phyloP scores from a whole-genome alignment of 2,329 filamentous ascomycete species.

The Aspergillus flavus region DNA sequence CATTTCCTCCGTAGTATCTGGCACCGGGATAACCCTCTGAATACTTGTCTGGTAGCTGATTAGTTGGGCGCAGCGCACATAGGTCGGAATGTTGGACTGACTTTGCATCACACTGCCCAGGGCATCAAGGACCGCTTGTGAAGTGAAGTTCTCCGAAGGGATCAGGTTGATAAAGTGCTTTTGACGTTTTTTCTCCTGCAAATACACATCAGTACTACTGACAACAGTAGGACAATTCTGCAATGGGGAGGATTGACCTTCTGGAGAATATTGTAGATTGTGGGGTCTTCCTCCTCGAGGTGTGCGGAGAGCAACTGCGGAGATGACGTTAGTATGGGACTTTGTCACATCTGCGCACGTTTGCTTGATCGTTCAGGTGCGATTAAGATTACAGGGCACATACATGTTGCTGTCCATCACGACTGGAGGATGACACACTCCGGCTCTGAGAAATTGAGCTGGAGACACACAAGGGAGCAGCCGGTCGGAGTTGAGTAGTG shows the following conservation, averaged over 20 bases:
- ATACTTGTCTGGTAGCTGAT: slow-evolving; percentile 75
- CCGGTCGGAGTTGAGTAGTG: slow-evolving; percentile 23
- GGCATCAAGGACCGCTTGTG: slow-evolving; percentile 87
- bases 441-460: slow-evolving; percentile 36
- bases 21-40: slow-evolving; percentile 97
- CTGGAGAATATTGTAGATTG: slow-evolving; percentile 85
- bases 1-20: slow-evolving; percentile 94
- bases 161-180: slow-evolving; percentile 99
- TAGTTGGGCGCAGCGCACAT: slow-evolving; percentile 19
- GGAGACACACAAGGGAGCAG: slow-evolving; percentile 20
- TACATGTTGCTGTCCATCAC: slow-evolving; percentile 48
- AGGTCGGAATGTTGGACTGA: slow-evolving; percentile 47
- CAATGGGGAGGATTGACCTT: slow-evolving; percentile 61
- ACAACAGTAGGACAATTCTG: background rate
- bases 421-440: slow-evolving; percentile 41
- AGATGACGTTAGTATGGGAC: slow-evolving; percentile 13
- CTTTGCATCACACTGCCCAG: slow-evolving; percentile 95
- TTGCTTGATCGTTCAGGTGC: background rate
- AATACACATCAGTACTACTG: slow-evolving; percentile 18
- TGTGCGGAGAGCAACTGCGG: slow-evolving; percentile 74
- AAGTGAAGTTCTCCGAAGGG: slow-evolving; percentile 94
- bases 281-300: slow-evolving; percentile 81
- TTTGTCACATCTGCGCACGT: background rate
- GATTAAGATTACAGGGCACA: slow-evolving; percentile 9
- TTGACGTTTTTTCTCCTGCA: slow-evolving; percentile 88